These are phyloP conservation scores for Candida nitratophila DNA, from an alignment of 805 yeast genomes.

Conservation along the genomic window DNA sequence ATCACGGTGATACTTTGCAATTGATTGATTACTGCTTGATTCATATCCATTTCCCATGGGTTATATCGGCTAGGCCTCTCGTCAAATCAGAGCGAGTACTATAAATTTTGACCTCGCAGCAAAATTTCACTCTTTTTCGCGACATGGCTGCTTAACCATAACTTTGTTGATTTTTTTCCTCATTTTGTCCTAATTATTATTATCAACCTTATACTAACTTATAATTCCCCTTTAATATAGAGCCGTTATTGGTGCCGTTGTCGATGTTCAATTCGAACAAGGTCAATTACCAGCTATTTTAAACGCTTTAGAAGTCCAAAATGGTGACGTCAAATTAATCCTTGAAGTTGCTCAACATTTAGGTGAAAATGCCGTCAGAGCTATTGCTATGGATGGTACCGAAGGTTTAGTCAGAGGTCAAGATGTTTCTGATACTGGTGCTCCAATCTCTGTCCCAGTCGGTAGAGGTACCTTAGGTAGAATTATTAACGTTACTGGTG, in stretches of 20 bases:
- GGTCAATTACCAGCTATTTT: conserved; percentile 95
- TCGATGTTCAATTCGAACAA: conserved; percentile 97
- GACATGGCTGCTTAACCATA: conserved; percentile 15
- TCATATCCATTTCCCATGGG: not conserved
- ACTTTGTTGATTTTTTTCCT: not conserved
- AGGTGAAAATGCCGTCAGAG: conserved; percentile 99
- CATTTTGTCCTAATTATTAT: not conserved
- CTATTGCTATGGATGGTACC: conserved; percentile 99
- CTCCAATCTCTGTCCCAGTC: conserved; percentile 98
- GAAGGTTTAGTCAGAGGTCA: conserved; percentile 99
- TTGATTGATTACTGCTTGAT: not conserved
- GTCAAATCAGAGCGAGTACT: conserved; percentile 11
- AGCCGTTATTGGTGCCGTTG: conserved; percentile 99
- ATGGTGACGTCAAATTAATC: conserved; percentile 65
- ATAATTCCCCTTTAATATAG: conserved; percentile 29
- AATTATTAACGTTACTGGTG: conserved; percentile 97
- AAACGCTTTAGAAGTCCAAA: conserved; percentile 88
- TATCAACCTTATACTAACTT: not conserved
- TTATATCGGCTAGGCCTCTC: conserved; percentile 3
- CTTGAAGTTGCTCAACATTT: conserved; percentile 99
- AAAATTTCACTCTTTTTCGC: conserved; percentile 3
- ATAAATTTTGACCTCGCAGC: not conserved
- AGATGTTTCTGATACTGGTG: conserved; percentile 86
- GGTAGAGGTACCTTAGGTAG: conserved; percentile 99
- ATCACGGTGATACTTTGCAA: not conserved